Conservation (phyloP, 2,329 filamentous ascomycete genomes). For the Pyrenophora graminea region DNA sequence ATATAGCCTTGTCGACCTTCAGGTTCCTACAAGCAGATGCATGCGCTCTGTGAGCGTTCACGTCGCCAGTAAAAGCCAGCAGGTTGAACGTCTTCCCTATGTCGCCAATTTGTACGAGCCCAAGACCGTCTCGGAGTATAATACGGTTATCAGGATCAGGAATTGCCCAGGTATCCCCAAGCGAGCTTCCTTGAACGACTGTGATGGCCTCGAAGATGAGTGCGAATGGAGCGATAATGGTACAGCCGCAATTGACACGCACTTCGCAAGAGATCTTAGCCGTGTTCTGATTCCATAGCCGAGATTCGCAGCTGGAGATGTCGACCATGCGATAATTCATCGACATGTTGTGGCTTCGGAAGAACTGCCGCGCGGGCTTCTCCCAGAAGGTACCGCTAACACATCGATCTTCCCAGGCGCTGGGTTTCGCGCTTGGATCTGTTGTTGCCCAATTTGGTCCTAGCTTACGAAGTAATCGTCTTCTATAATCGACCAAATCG, state of each 20-base stretch:
- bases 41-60: conserved; percentile 2
- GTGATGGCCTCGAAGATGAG: conserved; percentile 11
- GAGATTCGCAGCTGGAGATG: conserved; percentile 2
- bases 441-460: conserved; percentile 4
- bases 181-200: conserved; percentile 4
- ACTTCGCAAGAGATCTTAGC: conserved; percentile 9
- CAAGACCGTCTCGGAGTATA: conserved; percentile 4
- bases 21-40: background rate
- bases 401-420: conserved; percentile 5
- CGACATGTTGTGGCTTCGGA: conserved; percentile 8
- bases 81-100: conserved; percentile 7
- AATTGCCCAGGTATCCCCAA: background rate
- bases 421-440: conserved; percentile 7
- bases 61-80: conserved; percentile 1
- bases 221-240: conserved; percentile 4
- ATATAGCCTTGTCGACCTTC: background rate
- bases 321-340: conserved; percentile 8
- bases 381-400: conserved; percentile 9
- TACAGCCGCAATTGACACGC: conserved; percentile 5
- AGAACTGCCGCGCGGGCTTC: background rate
- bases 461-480: conserved; percentile 1
- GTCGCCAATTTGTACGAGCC: conserved; percentile 5
- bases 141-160: background rate
- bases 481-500: conserved; percentile 1
- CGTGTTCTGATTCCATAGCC: conserved; percentile 2